Conservation (phyloP, 1,139 yeast species). For the Nakaseomyces kungkrabaensis region DNA sequence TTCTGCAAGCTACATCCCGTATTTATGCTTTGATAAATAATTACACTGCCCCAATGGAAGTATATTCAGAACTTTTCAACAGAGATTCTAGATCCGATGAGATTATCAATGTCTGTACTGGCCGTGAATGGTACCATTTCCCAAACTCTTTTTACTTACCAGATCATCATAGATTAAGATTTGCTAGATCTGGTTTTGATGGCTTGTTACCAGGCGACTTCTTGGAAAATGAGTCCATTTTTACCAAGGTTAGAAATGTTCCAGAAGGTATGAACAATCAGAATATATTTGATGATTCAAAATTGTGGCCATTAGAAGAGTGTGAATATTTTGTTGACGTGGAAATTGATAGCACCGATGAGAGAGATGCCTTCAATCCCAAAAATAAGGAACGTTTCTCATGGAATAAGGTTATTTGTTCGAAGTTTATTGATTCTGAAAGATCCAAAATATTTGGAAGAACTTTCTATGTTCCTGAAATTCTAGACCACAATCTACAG, state of each 20-base stretch:
- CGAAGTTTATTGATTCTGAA: constrained; percentile 30
- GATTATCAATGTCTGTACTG: constrained; percentile 59
- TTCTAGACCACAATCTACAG: constrained; percentile 12
- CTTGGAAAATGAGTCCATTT: constrained; percentile 33
- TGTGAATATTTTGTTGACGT: constrained; percentile 60
- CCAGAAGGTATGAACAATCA: constrained; percentile 67
- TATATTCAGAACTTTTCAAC: constrained; percentile 30
- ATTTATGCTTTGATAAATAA: constrained; percentile 43
- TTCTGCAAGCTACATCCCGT: constrained; percentile 30
- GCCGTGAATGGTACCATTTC: constrained; percentile 91
- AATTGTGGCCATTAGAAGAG: constrained; percentile 34
- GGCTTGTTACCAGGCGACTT: constrained; percentile 90
- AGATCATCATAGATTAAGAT: constrained; percentile 47
- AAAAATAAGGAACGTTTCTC: constrained; percentile 15
- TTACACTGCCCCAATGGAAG: constrained; percentile 50
- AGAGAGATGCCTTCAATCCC: constrained; percentile 21
- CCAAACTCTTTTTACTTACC: constrained; percentile 82
- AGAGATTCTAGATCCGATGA: constrained; percentile 13
- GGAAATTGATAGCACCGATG: constrained; percentile 11
- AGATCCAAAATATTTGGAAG: constrained; percentile 34
- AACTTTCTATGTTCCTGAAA: constrained; percentile 31
- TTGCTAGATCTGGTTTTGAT: constrained; percentile 68
- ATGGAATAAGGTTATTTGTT: constrained; percentile 31
- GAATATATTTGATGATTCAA: constrained; percentile 49
- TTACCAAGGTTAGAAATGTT: constrained; percentile 28